Evolutionary conservation across 163 green algal species (phyloP), one percentile per base, ranked within the genome.

Genomic region (Smithsoniella earleae): DNA sequence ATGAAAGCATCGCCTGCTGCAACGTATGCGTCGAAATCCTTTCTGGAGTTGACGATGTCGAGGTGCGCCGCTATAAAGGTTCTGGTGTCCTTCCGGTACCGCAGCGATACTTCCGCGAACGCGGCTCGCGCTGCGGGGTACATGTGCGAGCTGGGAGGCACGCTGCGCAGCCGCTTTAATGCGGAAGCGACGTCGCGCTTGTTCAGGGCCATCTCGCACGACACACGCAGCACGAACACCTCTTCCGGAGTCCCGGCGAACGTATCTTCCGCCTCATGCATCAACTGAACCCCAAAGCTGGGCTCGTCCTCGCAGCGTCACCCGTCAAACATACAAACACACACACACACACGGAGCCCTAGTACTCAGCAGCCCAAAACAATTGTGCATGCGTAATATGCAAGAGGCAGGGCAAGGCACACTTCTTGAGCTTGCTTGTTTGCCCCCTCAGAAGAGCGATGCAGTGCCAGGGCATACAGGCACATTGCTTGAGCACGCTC

Each of bases 101-200:
- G 49, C 49, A 64, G 49, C 49, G 49, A 36, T 25, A 64, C 33
- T 27, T 64, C 49, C 49, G 49, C 49, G 49, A 64, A 64, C 49
- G 49, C 49, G 25, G 13, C 33, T 25, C 49, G 49, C 8, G 49
- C 49, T 25, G 49, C 49, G 49, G 25, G 49, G 49, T 64, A 64
- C 13, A 64, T 25, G 25, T 25, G 49, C 49, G 49, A 64, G 25
- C 25, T 27, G 25, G 49, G 49, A 25, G 49, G 49, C 49, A 64
- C 49, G 49, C 8, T 27, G 0, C 49, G 49, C 49, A 64, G 49
- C 49, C 33, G 31, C 49, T 64, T 64, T 27, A 64, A 27, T 10
- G 49, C 49, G 6, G 49, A 25, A 27, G 25, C 49, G 49, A 64
- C 49, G 49, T 64, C 49, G 33, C 49, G 49, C 49, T 64, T 64